A percentile compares a stretch with the other conserved stretches of the same genome.
These are phyloP conservation scores for Podaxis rugospora DNA, from an alignment of 768 basidiomycete species.

Conservation along the genomic window DNA sequence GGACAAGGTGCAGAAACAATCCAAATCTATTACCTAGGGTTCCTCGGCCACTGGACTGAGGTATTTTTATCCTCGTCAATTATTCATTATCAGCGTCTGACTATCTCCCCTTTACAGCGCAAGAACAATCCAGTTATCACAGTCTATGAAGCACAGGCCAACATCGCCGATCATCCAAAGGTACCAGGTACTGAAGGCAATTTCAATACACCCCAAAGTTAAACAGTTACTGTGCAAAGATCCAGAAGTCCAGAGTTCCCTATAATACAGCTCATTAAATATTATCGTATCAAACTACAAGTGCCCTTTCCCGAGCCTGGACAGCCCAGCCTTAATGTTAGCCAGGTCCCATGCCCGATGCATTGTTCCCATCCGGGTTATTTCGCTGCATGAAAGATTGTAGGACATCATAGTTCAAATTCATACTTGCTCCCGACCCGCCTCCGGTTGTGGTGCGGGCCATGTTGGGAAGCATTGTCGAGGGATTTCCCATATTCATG, in stretches of 20 bases:
- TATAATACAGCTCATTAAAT: not conserved
- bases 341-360: constrained; percentile 4
- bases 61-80: constrained; percentile 29
- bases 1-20: constrained; percentile 77
- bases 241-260: not conserved
- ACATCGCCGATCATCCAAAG: constrained; percentile 83
- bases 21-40: constrained; percentile 79
- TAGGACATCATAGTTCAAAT: constrained; percentile 36
- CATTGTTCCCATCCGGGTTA: constrained; percentile 17
- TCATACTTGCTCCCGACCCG: constrained; percentile 17
- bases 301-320: not conserved
- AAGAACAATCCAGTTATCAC: constrained; percentile 77
- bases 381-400: constrained; percentile 40
- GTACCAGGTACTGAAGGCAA: constrained; percentile 73
- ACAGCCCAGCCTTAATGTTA: not conserved
- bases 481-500: constrained; percentile 1
- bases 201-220: constrained; percentile 35
- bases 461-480: constrained; percentile 5
- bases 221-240: not conserved
- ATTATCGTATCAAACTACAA: not conserved
- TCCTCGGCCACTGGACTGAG: constrained; percentile 79
- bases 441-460: constrained; percentile 13
- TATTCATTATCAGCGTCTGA: not conserved
- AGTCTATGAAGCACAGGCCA: constrained; percentile 85
- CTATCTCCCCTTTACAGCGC: constrained; percentile 40